Evolutionary conservation across 805 yeast species (phyloP).

Genomic region (Wickerhamiella siamensis): DNA sequence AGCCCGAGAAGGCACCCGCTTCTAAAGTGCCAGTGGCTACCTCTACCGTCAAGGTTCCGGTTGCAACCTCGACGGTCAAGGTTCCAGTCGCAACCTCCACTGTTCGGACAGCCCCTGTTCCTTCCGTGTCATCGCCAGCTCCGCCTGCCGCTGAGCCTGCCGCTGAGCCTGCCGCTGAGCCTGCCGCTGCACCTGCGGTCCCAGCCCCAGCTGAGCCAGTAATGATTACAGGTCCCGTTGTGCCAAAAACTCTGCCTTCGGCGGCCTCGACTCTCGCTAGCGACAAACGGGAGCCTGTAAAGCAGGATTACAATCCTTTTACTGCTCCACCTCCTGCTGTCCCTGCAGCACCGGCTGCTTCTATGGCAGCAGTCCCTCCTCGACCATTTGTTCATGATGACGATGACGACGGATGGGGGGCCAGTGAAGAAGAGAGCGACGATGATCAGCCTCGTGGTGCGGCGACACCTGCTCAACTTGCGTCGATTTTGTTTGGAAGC

Average conservation of each 20-base stretch:
- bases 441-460: slow-evolving; percentile 21
- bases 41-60: background rate
- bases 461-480: slow-evolving; percentile 30
- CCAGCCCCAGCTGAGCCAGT: background rate
- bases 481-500: slow-evolving; percentile 30
- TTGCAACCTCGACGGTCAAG: background rate
- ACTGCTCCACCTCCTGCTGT: slow-evolving; percentile 7
- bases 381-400: slow-evolving; percentile 8
- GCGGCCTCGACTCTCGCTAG: background rate
- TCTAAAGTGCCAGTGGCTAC: background rate
- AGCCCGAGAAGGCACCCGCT: background rate
- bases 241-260: background rate
- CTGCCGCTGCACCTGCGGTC: slow-evolving; percentile 4
- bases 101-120: background rate
- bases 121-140: no score
- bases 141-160: no score
- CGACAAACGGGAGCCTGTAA: background rate
- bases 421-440: slow-evolving; percentile 24
- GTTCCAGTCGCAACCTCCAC: background rate
- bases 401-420: slow-evolving; percentile 23
- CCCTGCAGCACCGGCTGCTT: slow-evolving; percentile 7
- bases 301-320: background rate
- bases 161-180: no score
- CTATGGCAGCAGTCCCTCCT: slow-evolving; percentile 5
- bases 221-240: background rate